Conservation (phyloP, 805 yeast species). For the Wickerhamomyces hampshirensis region DNA sequence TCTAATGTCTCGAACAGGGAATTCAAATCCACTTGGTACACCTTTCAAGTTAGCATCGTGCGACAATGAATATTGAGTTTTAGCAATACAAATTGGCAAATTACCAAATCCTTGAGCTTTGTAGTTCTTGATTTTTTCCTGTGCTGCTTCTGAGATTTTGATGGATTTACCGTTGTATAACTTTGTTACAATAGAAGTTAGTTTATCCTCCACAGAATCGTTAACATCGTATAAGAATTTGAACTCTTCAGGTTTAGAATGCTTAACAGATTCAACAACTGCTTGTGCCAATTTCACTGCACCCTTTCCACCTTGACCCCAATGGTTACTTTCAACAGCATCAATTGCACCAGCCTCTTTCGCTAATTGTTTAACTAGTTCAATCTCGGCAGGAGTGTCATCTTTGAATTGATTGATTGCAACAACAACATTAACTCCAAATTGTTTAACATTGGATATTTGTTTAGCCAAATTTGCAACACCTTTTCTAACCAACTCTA, state of each 20-base stretch:
- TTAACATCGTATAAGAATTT: conserved; percentile 58
- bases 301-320: conserved; percentile 85
- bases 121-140: conserved; percentile 61
- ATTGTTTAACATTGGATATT: conserved; percentile 63
- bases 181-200: conserved; percentile 60
- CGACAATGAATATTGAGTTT: conserved; percentile 79
- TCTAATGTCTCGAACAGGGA: conserved; percentile 79
- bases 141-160: conserved; percentile 65
- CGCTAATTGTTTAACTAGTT: conserved; percentile 61
- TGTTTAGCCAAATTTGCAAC: conserved; percentile 75
- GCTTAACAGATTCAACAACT: conserved; percentile 56
- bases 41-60: conserved; percentile 82
- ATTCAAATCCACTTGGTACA: conserved; percentile 73
- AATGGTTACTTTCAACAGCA: conserved; percentile 78
- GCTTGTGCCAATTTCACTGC: conserved; percentile 71
- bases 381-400: conserved; percentile 66
- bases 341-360: conserved; percentile 74
- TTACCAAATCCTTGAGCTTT: conserved; percentile 72
- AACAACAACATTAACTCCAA: conserved; percentile 76
- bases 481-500: conserved; percentile 63
- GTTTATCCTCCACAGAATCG: conserved; percentile 63
- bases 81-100: conserved; percentile 80
- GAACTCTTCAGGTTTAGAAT: conserved; percentile 35
- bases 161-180: conserved; percentile 77
- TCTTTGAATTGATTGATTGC: conserved; percentile 78